Percentiles rank a stretch among this genome's conserved stretches.
Conservation (phyloP, 768 basidiomycete species). For the Lepiota venenata region DNA sequence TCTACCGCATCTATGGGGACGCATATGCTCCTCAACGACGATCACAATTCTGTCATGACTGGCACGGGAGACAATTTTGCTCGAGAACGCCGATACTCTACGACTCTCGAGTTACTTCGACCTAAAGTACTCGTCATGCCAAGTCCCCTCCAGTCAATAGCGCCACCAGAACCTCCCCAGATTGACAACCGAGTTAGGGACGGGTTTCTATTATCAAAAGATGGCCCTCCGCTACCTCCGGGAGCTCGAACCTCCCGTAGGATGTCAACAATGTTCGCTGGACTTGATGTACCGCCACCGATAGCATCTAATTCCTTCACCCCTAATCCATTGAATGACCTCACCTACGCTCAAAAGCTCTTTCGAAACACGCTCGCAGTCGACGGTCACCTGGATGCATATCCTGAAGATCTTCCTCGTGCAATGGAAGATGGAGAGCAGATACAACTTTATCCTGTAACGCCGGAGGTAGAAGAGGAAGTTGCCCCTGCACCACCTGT, state of each 20-base stretch:
- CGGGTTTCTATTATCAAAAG: conserved; percentile 61
- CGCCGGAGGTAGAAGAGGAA: conserved; percentile 31
- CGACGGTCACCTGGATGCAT: conserved; percentile 64
- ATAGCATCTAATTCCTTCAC: conserved; percentile 66
- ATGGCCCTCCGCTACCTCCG: conserved; percentile 77
- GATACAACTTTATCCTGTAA: conserved; percentile 42
- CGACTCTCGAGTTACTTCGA: conserved; percentile 67
- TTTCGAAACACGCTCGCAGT: conserved; percentile 80
- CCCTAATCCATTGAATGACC: conserved; percentile 70
- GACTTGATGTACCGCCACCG: conserved; percentile 25
- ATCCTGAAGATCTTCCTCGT: conserved; percentile 59
- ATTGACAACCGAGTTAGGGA: conserved; percentile 36
- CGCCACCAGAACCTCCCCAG: conserved; percentile 30
- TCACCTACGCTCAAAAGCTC: conserved; percentile 78
- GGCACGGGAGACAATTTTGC: conserved; percentile 25
- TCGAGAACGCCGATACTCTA: conserved; percentile 63
- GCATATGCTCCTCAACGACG: conserved; percentile 54
- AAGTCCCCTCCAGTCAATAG: conserved; percentile 65
- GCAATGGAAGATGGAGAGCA: conserved; percentile 81
- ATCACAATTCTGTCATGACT: conserved; percentile 34
- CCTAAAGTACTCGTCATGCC: conserved; percentile 97
- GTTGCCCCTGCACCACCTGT: conserved; percentile 26
- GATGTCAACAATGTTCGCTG: conserved; percentile 35
- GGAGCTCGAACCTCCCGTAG: conserved; percentile 61
- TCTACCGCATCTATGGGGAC: conserved; percentile 70